Evolutionary conservation across 345 rosid genomes (phyloP).

Genomic region (Fremontodendron californicum): DNA sequence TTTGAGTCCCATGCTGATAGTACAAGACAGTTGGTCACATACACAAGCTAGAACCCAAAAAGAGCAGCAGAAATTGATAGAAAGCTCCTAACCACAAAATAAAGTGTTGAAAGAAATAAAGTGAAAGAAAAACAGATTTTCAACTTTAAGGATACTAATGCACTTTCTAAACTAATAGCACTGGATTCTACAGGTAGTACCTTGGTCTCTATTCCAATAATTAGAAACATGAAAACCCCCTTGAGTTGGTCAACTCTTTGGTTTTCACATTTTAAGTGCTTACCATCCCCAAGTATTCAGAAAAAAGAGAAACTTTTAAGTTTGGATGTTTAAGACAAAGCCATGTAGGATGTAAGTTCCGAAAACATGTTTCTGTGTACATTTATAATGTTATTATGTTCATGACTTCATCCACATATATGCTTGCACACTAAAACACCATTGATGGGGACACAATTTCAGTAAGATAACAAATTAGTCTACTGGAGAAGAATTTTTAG

Average conservation of each 20-base stretch:
- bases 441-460: background rate
- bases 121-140: background rate
- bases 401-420: no score
- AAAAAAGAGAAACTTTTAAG: background rate
- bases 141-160: background rate
- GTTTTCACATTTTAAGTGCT: background rate
- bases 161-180: background rate
- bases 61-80: background rate
- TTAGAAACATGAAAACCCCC: background rate
- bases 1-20: background rate
- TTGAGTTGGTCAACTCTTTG: background rate
- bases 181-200: background rate
- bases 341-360: background rate
- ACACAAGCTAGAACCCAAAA: background rate
- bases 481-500: background rate
- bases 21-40: background rate
- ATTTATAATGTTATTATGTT: background rate
- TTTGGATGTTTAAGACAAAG: background rate
- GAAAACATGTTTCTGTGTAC: background rate
- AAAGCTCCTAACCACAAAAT: background rate
- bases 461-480: background rate
- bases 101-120: background rate
- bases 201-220: background rate
- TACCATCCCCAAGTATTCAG: background rate
- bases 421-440: background rate